These are phyloP conservation scores for Plasmodium berghei DNA, from an alignment of 169 alveolate genomes.

Conservation along the genomic window DNA sequence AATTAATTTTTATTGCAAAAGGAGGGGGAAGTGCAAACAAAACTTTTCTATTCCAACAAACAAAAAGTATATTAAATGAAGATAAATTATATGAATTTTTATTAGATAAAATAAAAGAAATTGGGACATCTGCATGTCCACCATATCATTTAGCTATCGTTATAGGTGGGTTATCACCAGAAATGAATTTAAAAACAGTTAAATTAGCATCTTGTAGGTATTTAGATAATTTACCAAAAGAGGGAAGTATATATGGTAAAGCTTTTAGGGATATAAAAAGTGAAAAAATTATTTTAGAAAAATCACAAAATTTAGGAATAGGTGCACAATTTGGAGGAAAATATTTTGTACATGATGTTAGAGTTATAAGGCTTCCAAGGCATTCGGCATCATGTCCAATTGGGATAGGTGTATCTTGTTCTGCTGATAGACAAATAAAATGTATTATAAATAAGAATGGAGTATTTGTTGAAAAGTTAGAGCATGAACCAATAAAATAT, in stretches of 20 bases:
- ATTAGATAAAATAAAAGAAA: constrained; percentile 83
- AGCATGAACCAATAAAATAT: constrained; percentile 90
- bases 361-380: constrained; percentile 91
- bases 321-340: constrained; percentile 95
- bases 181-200: constrained; percentile 90
- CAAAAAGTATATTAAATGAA: constrained; percentile 88
- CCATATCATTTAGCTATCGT: constrained; percentile 93
- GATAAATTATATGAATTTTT: constrained; percentile 82
- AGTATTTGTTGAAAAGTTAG: constrained; percentile 89
- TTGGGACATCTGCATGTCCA: constrained; percentile 94
- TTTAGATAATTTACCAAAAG: constrained; percentile 86
- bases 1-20: constrained; percentile 88
- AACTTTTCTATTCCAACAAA: constrained; percentile 90
- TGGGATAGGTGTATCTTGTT: constrained; percentile 93
- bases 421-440: constrained; percentile 92
- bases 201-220: constrained; percentile 90
- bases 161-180: constrained; percentile 91
- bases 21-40: constrained; percentile 94
- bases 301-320: constrained; percentile 87
- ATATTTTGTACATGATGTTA: constrained; percentile 92
- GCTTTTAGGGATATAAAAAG: constrained; percentile 89
- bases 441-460: constrained; percentile 84
- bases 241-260: constrained; percentile 85
- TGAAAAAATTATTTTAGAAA: constrained; percentile 82
- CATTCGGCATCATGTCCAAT: constrained; percentile 94